phyloP scores from a whole-genome alignment of 2,329 filamentous ascomycete species.

The Aspergillus glaucus region DNA sequence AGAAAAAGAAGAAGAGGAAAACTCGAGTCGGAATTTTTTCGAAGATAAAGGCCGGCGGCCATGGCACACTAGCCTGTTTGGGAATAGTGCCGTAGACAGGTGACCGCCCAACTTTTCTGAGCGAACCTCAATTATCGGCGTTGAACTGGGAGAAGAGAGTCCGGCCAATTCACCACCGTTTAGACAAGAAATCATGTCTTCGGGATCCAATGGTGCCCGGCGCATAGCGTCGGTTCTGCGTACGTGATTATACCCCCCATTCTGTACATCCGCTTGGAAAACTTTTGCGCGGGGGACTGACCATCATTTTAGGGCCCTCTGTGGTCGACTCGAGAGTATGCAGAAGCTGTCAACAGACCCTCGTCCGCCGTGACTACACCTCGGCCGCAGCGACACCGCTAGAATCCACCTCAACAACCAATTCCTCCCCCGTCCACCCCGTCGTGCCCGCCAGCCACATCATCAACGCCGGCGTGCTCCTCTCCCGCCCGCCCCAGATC shows the following conservation, averaged over 20 bases:
- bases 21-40: slow-evolving; percentile 14
- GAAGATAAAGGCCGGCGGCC: slow-evolving; percentile 17
- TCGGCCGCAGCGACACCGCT: slow-evolving; percentile 33
- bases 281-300: slow-evolving; percentile 7
- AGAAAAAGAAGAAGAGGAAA: slow-evolving; percentile 30
- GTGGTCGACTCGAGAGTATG: slow-evolving; percentile 36
- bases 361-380: slow-evolving; percentile 35
- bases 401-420: slow-evolving; percentile 27
- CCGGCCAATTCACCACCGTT: slow-evolving; percentile 9
- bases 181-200: slow-evolving; percentile 26
- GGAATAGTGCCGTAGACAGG: slow-evolving; percentile 25
- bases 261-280: too few species aligned
- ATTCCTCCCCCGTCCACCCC: slow-evolving; percentile 18
- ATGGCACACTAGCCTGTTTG: slow-evolving; percentile 15
- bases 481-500: slow-evolving; percentile 81
- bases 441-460: slow-evolving; percentile 35
- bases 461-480: slow-evolving; percentile 64
- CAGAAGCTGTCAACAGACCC: slow-evolving; percentile 38
- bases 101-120: slow-evolving; percentile 36
- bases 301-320: slow-evolving; percentile 25
- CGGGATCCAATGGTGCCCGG: slow-evolving; percentile 36
- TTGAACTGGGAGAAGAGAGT: slow-evolving; percentile 11
- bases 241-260: slow-evolving; percentile 18
- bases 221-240: slow-evolving; percentile 34
- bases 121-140: slow-evolving; percentile 10